These are phyloP conservation scores for Mycena capillaripes DNA, from an alignment of 768 basidiomycete species.

Conservation along the genomic window DNA sequence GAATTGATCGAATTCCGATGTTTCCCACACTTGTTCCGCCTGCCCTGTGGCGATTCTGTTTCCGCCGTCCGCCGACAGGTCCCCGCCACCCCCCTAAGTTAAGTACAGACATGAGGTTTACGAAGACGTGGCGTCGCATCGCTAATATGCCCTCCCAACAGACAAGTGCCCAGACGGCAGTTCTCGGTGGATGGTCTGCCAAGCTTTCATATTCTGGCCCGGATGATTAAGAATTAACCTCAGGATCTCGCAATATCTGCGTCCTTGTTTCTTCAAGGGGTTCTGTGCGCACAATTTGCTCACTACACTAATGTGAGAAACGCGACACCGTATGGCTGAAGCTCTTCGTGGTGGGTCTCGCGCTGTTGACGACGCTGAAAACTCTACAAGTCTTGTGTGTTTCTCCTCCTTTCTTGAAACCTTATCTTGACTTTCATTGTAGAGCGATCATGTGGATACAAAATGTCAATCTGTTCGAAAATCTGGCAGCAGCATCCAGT, in stretches of 20 bases:
- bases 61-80: too few relatives aligned
- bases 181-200: background rate
- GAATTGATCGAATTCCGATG: too few relatives aligned
- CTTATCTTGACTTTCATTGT: background rate
- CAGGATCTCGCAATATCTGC: background rate
- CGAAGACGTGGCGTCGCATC: too few relatives aligned
- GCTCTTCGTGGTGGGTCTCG: background rate
- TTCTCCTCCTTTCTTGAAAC: background rate
- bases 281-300: background rate
- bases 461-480: constrained; percentile 3
- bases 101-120: too few relatives aligned
- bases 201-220: background rate
- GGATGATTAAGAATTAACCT: background rate
- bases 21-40: too few relatives aligned
- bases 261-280: background rate
- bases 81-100: too few relatives aligned
- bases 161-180: background rate
- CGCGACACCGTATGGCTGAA: background rate
- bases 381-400: background rate
- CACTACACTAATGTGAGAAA: background rate
- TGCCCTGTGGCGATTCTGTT: too few relatives aligned
- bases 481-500: background rate
- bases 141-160: background rate
- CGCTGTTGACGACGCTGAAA: background rate
- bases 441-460: background rate